These are phyloP conservation scores for Fusarium circinatum DNA, from an alignment of 2,329 filamentous ascomycete genomes.

Conservation along the genomic window DNA sequence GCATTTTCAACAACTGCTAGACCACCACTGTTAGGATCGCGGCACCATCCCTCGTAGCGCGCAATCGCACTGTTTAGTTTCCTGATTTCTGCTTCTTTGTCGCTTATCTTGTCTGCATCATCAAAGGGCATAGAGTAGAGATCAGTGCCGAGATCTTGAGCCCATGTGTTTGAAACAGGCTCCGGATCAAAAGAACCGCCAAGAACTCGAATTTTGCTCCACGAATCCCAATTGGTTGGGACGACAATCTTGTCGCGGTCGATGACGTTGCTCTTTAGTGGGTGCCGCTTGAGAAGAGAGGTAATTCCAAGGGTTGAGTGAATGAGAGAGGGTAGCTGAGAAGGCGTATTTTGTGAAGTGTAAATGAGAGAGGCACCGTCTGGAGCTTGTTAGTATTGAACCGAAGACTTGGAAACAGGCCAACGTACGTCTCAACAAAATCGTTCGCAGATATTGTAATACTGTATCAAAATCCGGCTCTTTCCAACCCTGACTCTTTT, in stretches of 20 bases:
- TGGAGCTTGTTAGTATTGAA: conserved; percentile 51
- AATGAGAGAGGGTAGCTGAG: conserved; percentile 80
- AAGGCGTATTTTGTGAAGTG: conserved; percentile 79
- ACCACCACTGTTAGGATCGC: conserved; percentile 75
- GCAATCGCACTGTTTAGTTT: conserved; percentile 69
- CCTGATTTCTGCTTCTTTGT: conserved; percentile 36
- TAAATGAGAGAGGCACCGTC: conserved; percentile 88
- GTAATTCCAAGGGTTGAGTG: conserved; percentile 89
- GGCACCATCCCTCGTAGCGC: conserved; percentile 82
- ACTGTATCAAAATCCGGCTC: conserved; percentile 98
- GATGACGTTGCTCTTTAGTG: conserved; percentile 89
- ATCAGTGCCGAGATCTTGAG: conserved; percentile 77
- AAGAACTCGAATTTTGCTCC: conserved; percentile 94
- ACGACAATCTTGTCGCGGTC: conserved; percentile 95
- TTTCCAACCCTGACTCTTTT: conserved; percentile 91
- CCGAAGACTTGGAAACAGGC: background rate
- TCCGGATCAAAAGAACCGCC: conserved; percentile 94
- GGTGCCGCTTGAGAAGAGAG: conserved; percentile 80
- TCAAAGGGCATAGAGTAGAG: conserved; percentile 41
- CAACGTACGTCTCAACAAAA: conserved; percentile 79
- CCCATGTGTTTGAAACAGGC: conserved; percentile 85
- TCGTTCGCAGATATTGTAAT: conserved; percentile 89
- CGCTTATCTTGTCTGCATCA: conserved; percentile 37
- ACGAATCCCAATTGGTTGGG: conserved; percentile 97
- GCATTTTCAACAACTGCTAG: conserved; percentile 53